Conservation (phyloP, 352 stramenopile species). For the Phytophthora quininea region DNA sequence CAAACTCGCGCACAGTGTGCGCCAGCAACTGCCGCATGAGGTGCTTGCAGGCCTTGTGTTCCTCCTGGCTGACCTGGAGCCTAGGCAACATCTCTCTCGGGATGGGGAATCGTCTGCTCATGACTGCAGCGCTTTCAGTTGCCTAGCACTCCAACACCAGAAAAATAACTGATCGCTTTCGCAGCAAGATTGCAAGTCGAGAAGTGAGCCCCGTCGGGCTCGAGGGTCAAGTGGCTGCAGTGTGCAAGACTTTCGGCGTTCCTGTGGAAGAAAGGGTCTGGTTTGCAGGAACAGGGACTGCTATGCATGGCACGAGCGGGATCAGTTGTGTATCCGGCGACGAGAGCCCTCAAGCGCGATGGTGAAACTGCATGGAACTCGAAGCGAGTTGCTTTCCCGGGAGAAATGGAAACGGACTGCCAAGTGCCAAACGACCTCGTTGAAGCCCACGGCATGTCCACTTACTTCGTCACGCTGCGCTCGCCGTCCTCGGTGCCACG, state of each 20-base stretch:
- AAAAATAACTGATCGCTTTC: background rate
- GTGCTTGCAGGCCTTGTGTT: slow-evolving; percentile 39
- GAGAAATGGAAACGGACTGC: too few species aligned
- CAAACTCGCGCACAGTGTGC: slow-evolving; percentile 55
- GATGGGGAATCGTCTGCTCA: slow-evolving; percentile 51
- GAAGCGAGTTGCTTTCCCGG: too few species aligned
- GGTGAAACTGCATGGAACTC: slow-evolving; percentile 12
- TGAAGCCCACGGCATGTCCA: too few species aligned
- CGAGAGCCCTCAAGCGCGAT: slow-evolving; percentile 18
- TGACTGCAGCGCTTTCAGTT: slow-evolving; percentile 16
- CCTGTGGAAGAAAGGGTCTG: slow-evolving; percentile 20
- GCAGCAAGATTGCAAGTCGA: slow-evolving; percentile 21
- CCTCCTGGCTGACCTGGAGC: slow-evolving; percentile 36
- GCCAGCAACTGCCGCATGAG: slow-evolving; percentile 46
- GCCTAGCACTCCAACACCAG: background rate
- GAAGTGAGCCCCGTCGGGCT: slow-evolving; percentile 26
- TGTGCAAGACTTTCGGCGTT: background rate
- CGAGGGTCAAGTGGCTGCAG: slow-evolving; percentile 1
- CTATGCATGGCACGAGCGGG: slow-evolving; percentile 23
- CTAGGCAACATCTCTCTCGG: slow-evolving; percentile 39
- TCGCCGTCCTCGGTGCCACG: background rate
- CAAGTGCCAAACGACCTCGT: too few species aligned
- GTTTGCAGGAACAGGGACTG: background rate
- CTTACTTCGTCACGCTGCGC: background rate
- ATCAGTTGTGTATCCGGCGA: slow-evolving; percentile 29